Conservation (phyloP, 1,139 yeast genomes). For the Entelexis paramagnoliae region DNA sequence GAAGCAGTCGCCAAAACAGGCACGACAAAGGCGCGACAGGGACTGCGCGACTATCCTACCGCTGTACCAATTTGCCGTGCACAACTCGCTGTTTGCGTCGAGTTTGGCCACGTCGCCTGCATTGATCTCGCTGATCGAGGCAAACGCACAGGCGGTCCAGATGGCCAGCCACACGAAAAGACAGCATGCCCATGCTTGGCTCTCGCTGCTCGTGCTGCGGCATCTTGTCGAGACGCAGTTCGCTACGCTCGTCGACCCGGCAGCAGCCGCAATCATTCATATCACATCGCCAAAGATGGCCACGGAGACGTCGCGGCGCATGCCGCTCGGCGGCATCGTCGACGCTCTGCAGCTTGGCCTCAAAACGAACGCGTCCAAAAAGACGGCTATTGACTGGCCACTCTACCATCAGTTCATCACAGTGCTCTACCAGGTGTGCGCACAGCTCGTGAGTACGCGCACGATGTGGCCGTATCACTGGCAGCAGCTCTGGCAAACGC, state of each 20-base stretch:
- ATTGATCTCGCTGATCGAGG: constrained; percentile 28
- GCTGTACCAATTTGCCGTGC: constrained; percentile 32
- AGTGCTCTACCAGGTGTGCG: constrained; percentile 26
- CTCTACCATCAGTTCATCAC: constrained; percentile 29
- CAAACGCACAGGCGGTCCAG: constrained; percentile 24
- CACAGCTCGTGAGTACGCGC: constrained; percentile 24
- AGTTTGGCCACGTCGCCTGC: constrained; percentile 27
- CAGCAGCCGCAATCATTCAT: constrained; percentile 21
- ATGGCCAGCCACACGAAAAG: constrained; percentile 21
- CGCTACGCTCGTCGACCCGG: constrained; percentile 7
- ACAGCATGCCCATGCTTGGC: constrained; percentile 29
- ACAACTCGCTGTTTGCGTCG: constrained; percentile 32
- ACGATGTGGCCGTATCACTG: constrained; percentile 31
- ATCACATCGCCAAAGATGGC: constrained; percentile 28
- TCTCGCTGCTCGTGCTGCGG: constrained; percentile 29
- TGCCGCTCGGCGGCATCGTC: constrained; percentile 30
- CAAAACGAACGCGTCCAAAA: constrained; percentile 29
- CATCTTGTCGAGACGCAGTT: constrained; percentile 29
- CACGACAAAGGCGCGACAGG: not conserved
- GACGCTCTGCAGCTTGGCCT: constrained; percentile 31
- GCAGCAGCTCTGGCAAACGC: constrained; percentile 34
- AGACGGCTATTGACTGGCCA: constrained; percentile 25
- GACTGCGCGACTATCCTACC: constrained; percentile 27
- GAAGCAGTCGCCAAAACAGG: not conserved
- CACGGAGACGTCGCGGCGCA: constrained; percentile 24